phyloP scores from a whole-genome alignment of 129 eudicot species.

The Rutidosis leptorrhynchoides region DNA sequence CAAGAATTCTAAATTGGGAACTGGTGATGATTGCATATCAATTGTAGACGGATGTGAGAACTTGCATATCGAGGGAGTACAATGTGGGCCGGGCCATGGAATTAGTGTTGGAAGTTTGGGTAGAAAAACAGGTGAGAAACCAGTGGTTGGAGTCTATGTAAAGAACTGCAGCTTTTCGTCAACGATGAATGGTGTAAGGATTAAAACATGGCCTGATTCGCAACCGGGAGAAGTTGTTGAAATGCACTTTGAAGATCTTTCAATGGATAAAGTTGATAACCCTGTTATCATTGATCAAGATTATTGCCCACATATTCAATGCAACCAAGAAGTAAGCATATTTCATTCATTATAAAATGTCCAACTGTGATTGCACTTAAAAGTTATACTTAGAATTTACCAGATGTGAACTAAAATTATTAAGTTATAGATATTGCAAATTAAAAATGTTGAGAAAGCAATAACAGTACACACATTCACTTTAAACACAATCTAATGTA shows the following conservation, averaged over 20 bases:
- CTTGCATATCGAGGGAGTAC: slow-evolving; percentile 33
- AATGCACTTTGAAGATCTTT: slow-evolving; percentile 50
- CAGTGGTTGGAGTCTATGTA: slow-evolving; percentile 40
- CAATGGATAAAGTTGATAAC: slow-evolving; percentile 44
- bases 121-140: slow-evolving; percentile 34
- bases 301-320: slow-evolving; percentile 52
- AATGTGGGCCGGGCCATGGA: slow-evolving; percentile 82
- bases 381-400: not conserved
- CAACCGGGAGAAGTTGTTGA: slow-evolving; percentile 28
- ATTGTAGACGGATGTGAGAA: slow-evolving; percentile 51
- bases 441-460: too few species aligned
- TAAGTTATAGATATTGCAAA: too few species aligned
- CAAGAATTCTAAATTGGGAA: slow-evolving; percentile 31
- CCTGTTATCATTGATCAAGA: slow-evolving; percentile 61
- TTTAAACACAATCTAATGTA: too few species aligned
- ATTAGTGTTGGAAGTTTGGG: slow-evolving; percentile 80
- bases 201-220: slow-evolving; percentile 62
- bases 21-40: slow-evolving; percentile 77
- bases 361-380: not conserved
- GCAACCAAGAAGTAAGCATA: slow-evolving; percentile 36
- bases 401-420: not conserved
- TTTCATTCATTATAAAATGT: not conserved
- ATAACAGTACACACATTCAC: too few species aligned
- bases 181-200: slow-evolving; percentile 48
- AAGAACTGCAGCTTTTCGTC: slow-evolving; percentile 40